Conservation (phyloP, 2,329 filamentous ascomycete species). For the Arachnomyces sp. region DNA sequence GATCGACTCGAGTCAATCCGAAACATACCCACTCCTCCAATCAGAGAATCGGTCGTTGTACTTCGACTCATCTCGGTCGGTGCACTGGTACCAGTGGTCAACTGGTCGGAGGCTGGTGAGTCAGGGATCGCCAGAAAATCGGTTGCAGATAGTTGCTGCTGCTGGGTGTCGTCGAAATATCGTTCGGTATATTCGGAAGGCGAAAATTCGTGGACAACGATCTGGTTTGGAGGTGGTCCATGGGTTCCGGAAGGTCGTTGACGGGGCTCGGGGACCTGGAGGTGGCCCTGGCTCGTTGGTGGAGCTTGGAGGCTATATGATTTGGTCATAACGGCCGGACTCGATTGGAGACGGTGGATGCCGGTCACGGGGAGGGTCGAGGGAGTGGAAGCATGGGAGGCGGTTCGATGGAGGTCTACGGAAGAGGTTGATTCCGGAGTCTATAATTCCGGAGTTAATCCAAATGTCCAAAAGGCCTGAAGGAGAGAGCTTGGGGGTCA, state of each 20-base stretch:
- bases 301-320: slow-evolving; percentile 12
- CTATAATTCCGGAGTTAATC: slow-evolving; percentile 34
- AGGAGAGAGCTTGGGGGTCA: slow-evolving; percentile 14
- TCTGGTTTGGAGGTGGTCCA: slow-evolving; percentile 20
- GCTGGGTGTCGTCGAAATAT: slow-evolving; percentile 23
- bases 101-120: slow-evolving; percentile 5
- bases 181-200: slow-evolving; percentile 35
- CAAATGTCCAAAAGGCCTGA: slow-evolving; percentile 22
- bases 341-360: slow-evolving; percentile 10
- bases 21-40: slow-evolving; percentile 37
- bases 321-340: slow-evolving; percentile 13
- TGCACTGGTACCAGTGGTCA: slow-evolving; percentile 19
- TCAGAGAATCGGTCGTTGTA: slow-evolving; percentile 37
- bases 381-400: slow-evolving; percentile 24
- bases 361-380: slow-evolving; percentile 17
- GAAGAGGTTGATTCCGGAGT: slow-evolving; percentile 30
- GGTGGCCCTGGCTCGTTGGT: slow-evolving; percentile 22
- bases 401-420: slow-evolving; percentile 23
- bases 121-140: slow-evolving; percentile 1
- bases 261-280: slow-evolving; percentile 30
- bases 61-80: slow-evolving; percentile 38
- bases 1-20: slow-evolving; percentile 34
- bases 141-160: neutral
- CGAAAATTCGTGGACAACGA: slow-evolving; percentile 34
- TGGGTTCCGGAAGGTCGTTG: slow-evolving; percentile 28